These are phyloP conservation scores for Lodderomyces metapsilosis DNA, from an alignment of 1,139 yeast species.

Conservation along the genomic window DNA sequence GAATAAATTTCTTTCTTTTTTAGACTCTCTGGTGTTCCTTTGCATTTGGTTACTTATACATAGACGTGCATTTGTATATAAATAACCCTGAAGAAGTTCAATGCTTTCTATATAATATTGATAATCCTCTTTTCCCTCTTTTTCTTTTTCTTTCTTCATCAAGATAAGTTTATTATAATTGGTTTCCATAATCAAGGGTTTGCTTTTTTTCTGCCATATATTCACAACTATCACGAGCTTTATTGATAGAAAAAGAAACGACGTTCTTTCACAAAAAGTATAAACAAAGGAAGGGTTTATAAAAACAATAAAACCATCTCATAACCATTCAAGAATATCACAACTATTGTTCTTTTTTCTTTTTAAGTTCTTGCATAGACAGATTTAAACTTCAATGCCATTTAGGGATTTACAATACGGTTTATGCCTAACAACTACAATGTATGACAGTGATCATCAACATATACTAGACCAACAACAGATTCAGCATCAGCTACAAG, in stretches of 20 bases:
- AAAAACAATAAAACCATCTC: not conserved
- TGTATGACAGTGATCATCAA: constrained; percentile 21
- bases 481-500: constrained; percentile 4
- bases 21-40: too few species aligned
- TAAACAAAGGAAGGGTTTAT: not conserved
- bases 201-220: not conserved
- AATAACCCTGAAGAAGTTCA: too few species aligned
- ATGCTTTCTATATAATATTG: not conserved
- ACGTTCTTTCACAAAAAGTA: not conserved
- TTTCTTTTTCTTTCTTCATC: not conserved
- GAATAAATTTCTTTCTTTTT: too few species aligned
- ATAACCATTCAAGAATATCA: not conserved
- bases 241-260: not conserved
- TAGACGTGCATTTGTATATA: too few species aligned
- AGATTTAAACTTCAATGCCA: constrained; percentile 16
- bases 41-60: too few species aligned
- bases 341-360: not conserved
- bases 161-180: not conserved
- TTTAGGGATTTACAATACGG: constrained; percentile 33
- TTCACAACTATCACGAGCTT: not conserved
- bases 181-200: not conserved
- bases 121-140: not conserved
- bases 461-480: constrained; percentile 1
- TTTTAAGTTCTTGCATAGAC: not conserved
- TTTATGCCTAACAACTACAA: constrained; percentile 28